Conservation (phyloP, 2,329 filamentous ascomycete species). For the Remersonia thermophila region DNA sequence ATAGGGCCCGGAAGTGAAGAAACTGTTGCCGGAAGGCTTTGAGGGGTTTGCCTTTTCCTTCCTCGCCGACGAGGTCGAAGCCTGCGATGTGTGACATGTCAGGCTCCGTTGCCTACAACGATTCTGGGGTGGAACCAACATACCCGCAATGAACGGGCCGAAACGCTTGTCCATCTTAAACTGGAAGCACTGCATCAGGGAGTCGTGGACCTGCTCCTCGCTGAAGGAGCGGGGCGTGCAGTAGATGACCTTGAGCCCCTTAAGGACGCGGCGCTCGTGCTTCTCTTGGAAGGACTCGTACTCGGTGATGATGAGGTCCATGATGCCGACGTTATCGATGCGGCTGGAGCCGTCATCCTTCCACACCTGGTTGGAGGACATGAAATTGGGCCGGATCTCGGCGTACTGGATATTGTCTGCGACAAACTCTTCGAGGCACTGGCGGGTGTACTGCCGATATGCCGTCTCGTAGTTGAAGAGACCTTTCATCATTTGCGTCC, state of each 20-base stretch:
- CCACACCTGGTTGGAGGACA: constrained; percentile 50
- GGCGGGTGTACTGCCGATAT: constrained; percentile 47
- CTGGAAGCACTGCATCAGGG: constrained; percentile 48
- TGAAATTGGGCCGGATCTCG: constrained; percentile 58
- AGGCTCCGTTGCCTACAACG: too few species aligned
- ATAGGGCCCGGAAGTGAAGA: constrained; percentile 41
- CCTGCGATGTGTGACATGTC: constrained; percentile 27
- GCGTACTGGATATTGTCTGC: constrained; percentile 57
- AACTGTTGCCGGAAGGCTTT: constrained; percentile 43
- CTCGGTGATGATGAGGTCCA: constrained; percentile 46
- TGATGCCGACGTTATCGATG: constrained; percentile 46
- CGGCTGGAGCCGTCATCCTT: constrained; percentile 39
- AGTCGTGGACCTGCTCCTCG: constrained; percentile 31
- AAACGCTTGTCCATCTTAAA: constrained; percentile 41
- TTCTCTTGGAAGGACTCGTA: constrained; percentile 33
- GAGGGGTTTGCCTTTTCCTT: constrained; percentile 47
- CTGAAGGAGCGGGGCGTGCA: constrained; percentile 53
- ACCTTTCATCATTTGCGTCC: constrained; percentile 62
- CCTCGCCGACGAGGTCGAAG: constrained; percentile 60
- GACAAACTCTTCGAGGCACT: constrained; percentile 49
- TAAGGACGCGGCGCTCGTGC: constrained; percentile 34
- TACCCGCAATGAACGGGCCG: constrained; percentile 51
- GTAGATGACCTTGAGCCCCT: constrained; percentile 59
- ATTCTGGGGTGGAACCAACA: too few species aligned
- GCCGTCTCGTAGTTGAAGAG: constrained; percentile 55